Conservation (phyloP, 2,329 filamentous ascomycete species). For the Neopestalotiopsis rosae region DNA sequence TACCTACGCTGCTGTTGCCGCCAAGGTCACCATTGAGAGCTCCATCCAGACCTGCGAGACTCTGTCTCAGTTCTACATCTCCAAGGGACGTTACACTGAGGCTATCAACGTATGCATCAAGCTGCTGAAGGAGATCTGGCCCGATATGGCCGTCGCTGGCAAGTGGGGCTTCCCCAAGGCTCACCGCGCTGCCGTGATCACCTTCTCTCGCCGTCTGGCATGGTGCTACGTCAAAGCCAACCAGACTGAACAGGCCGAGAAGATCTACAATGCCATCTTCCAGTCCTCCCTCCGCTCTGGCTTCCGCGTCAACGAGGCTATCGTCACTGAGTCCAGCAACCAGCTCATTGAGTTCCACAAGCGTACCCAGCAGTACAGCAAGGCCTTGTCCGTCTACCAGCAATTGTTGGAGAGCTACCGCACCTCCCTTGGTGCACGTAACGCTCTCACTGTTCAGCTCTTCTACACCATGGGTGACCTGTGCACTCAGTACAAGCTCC, state of each 20-base stretch:
- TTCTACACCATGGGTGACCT: slow-evolving; percentile 27
- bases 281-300: slow-evolving; percentile 27
- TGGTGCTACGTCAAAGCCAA: slow-evolving; percentile 24
- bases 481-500: slow-evolving; percentile 28
- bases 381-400: slow-evolving; percentile 27
- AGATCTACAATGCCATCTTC: slow-evolving; percentile 26
- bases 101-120: slow-evolving; percentile 18
- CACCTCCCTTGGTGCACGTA: slow-evolving; percentile 23
- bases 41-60: background rate
- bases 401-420: slow-evolving; percentile 25
- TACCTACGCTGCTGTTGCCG: background rate
- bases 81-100: background rate
- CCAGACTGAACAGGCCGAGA: slow-evolving; percentile 28
- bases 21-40: background rate
- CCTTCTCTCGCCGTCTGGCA: slow-evolving; percentile 24
- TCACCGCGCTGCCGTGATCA: slow-evolving; percentile 22
- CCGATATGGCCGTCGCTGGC: slow-evolving; percentile 22
- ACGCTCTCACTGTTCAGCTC: slow-evolving; percentile 23
- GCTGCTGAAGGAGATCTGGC: slow-evolving; percentile 25
- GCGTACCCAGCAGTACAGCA: slow-evolving; percentile 25
- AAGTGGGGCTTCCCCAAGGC: slow-evolving; percentile 25
- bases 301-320: slow-evolving; percentile 26
- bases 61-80: background rate
- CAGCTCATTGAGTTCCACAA: slow-evolving; percentile 26
- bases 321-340: slow-evolving; percentile 25